phyloP scores from a whole-genome alignment of 1,284 basidiomycete genomes.

The Golubevia sp. region DNA sequence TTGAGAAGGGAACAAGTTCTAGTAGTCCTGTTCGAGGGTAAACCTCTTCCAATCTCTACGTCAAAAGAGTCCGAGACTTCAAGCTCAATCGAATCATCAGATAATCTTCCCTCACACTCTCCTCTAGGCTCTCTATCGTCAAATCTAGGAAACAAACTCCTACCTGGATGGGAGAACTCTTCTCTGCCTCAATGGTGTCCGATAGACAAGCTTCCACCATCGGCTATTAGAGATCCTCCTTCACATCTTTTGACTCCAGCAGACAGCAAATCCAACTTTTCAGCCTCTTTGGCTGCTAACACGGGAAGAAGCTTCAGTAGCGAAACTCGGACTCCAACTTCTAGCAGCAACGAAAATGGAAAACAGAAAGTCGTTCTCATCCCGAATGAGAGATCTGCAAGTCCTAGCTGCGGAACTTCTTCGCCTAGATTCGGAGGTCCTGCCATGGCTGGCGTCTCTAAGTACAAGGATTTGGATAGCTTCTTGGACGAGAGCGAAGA shows the following conservation, averaged over 20 bases:
- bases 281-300: slow-evolving; percentile 4
- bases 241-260: neutral
- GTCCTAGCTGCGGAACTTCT: neutral
- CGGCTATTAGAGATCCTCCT: neutral
- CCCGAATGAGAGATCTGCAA: slow-evolving; percentile 8
- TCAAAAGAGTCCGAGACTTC: too few species aligned
- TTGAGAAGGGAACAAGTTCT: slow-evolving; percentile 17
- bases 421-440: neutral
- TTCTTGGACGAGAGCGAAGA: slow-evolving; percentile 27
- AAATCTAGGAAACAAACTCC: slow-evolving; percentile 22
- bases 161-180: slow-evolving; percentile 30
- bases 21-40: slow-evolving; percentile 13
- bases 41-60: neutral
- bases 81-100: too few species aligned
- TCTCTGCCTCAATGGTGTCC: slow-evolving; percentile 23
- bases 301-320: slow-evolving; percentile 7
- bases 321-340: slow-evolving; percentile 16
- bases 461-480: slow-evolving; percentile 49
- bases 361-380: slow-evolving; percentile 3
- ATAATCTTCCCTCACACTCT: neutral
- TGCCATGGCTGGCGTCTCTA: neutral
- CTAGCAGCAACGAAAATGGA: slow-evolving; percentile 17
- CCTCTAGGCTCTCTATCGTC: slow-evolving; percentile 15
- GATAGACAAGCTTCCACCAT: neutral
- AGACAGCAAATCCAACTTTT: neutral